Evolutionary conservation across 176 grass and related monocot genomes (phyloP).

Genomic region (Aegilops umbellulata): DNA sequence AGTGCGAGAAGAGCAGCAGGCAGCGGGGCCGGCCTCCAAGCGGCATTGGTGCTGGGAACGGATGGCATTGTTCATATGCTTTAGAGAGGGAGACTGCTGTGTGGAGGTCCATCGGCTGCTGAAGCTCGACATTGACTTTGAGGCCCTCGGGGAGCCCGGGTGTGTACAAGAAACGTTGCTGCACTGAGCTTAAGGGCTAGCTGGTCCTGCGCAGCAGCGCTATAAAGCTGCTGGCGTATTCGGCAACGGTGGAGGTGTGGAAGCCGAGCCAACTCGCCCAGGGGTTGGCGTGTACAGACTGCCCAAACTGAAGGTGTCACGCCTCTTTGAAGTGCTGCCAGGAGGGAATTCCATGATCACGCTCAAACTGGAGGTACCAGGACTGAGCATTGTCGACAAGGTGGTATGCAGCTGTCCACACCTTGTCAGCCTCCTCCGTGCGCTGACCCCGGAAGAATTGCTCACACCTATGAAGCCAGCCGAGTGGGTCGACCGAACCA

Average conservation of each 20-base stretch:
- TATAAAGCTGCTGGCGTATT: no score
- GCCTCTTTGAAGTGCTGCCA: no score
- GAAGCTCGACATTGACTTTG: background rate
- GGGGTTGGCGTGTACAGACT: background rate
- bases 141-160: background rate
- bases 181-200: background rate
- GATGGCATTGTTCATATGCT: background rate
- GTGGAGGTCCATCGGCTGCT: background rate
- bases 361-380: no score
- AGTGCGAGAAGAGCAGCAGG: no score
- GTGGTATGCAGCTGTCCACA: no score
- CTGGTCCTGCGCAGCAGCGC: background rate
- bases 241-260: background rate
- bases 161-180: background rate
- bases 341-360: no score
- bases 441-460: no score
- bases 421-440: no score
- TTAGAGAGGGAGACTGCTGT: background rate
- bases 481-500: background rate
- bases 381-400: no score
- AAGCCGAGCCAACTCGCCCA: background rate
- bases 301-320: no score
- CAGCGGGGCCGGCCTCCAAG: no score
- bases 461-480: background rate
- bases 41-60: background rate